phyloP scores from a whole-genome alignment of 495 filamentous ascomycete species.

The Pyrenula aspistea region DNA sequence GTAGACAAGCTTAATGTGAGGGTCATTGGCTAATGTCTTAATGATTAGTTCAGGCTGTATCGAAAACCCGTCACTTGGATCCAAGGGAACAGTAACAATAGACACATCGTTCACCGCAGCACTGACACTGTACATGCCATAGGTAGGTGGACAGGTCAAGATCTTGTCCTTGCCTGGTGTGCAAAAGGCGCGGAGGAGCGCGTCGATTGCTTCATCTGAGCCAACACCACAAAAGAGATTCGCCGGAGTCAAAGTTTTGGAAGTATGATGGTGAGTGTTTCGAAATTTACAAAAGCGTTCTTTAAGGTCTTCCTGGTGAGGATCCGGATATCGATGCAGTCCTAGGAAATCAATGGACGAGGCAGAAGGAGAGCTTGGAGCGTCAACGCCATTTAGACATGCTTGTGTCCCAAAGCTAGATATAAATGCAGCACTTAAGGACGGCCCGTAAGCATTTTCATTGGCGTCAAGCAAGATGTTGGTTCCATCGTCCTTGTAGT shows the following conservation, averaged over 20 bases:
- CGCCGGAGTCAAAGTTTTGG: constrained; percentile 58
- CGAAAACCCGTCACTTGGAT: constrained; percentile 46
- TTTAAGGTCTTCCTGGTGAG: constrained; percentile 81
- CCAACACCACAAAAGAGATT: constrained; percentile 93
- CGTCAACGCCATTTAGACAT: not conserved
- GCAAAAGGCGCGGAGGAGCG: constrained; percentile 85
- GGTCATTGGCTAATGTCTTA: constrained; percentile 45
- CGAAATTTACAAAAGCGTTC: constrained; percentile 76
- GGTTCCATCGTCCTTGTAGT: constrained; percentile 97
- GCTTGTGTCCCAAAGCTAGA: constrained; percentile 19
- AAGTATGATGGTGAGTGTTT: constrained; percentile 71
- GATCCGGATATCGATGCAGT: constrained; percentile 92
- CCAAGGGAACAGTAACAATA: constrained; percentile 74
- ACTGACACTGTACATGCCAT: constrained; percentile 95
- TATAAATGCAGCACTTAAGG: constrained; percentile 31
- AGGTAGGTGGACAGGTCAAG: constrained; percentile 89
- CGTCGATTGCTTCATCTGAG: constrained; percentile 93
- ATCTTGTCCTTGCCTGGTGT: constrained; percentile 76
- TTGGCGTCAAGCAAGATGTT: constrained; percentile 97
- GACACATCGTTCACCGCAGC: constrained; percentile 86
- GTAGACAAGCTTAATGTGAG: constrained; percentile 75
- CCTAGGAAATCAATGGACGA: constrained; percentile 52
- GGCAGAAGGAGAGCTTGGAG: not conserved
- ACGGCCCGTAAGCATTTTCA: constrained; percentile 90
- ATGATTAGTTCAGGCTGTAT: constrained; percentile 61